phyloP scores from a whole-genome alignment of 129 eudicot species.

The Oenanthe sinensis region DNA sequence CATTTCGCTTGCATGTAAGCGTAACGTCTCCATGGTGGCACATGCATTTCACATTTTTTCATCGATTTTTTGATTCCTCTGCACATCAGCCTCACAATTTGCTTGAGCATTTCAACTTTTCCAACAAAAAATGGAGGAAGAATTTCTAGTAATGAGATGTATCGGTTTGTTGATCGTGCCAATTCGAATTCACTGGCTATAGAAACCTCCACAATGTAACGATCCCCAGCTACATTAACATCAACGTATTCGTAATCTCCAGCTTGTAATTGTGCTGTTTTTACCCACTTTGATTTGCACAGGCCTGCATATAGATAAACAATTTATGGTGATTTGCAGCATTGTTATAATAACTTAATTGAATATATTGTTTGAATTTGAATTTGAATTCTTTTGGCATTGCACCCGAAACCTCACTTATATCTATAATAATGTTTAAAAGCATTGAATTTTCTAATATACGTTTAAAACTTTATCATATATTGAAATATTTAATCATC shows the following conservation, averaged over 20 bases:
- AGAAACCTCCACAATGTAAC: slow-evolving; percentile 48
- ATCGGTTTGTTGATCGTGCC: slow-evolving; percentile 42
- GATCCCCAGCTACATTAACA: slow-evolving; percentile 28
- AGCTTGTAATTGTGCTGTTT: slow-evolving; percentile 36
- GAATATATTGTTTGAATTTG: too few species aligned
- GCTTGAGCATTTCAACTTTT: slow-evolving; percentile 32
- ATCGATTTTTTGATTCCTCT: slow-evolving; percentile 40
- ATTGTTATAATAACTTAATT: too few species aligned
- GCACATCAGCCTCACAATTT: slow-evolving; percentile 41
- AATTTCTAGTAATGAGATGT: slow-evolving; percentile 32
- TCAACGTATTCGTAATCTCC: slow-evolving; percentile 77
- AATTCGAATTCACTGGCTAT: slow-evolving; percentile 54
- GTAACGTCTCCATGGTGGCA: slow-evolving; percentile 72
- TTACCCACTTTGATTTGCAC: slow-evolving; percentile 95
- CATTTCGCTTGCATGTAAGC: slow-evolving; percentile 54
- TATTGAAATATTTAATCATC: too few species aligned
- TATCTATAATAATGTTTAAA: too few species aligned
- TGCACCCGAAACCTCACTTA: too few species aligned
- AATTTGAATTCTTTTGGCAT: too few species aligned
- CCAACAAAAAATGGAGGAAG: slow-evolving; percentile 45
- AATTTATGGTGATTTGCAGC: not conserved
- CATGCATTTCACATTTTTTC: slow-evolving; percentile 26
- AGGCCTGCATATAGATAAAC: slow-evolving; percentile 35
- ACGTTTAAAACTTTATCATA: too few species aligned
- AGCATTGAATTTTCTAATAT: too few species aligned